These are phyloP conservation scores for Elongisporangium senticosum DNA, from an alignment of 352 stramenopile species.

Conservation along the genomic window DNA sequence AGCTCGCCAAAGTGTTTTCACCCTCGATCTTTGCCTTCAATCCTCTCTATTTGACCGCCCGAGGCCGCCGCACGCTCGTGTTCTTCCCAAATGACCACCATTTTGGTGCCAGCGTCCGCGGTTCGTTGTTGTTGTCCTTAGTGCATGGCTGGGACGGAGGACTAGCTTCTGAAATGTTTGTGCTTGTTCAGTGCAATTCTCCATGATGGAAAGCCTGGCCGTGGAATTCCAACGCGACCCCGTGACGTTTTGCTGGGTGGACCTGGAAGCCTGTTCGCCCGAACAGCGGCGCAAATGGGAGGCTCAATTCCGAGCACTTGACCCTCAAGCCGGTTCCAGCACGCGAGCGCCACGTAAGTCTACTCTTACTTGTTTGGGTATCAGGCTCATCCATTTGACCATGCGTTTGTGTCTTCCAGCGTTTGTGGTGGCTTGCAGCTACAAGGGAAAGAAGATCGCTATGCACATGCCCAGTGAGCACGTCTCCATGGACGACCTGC, in stretches of 20 bases:
- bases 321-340: not conserved
- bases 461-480: slow-evolving; percentile 13
- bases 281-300: slow-evolving; percentile 38
- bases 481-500: slow-evolving; percentile 29
- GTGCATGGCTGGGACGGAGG: not conserved
- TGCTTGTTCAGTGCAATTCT: slow-evolving; percentile 54
- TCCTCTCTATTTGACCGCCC: slow-evolving; percentile 52
- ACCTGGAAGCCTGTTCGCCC: slow-evolving; percentile 26
- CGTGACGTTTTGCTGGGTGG: slow-evolving; percentile 74
- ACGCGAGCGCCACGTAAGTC: slow-evolving; percentile 20
- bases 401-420: slow-evolving; percentile 17
- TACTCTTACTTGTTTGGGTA: not conserved
- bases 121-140: slow-evolving; percentile 12
- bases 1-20: slow-evolving; percentile 62
- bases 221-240: slow-evolving; percentile 67
- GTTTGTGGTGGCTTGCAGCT: slow-evolving; percentile 49
- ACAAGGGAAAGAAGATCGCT: slow-evolving; percentile 63
- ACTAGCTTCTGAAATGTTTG: not conserved
- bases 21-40: slow-evolving; percentile 69
- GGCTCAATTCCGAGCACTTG: slow-evolving; percentile 26
- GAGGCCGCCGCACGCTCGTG: slow-evolving; percentile 46
- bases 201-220: slow-evolving; percentile 53
- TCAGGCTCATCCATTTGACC: not conserved
- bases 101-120: slow-evolving; percentile 47
- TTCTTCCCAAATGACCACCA: slow-evolving; percentile 51